Conservation (phyloP, 2,329 filamentous ascomycete genomes). For the Apiospora marii region DNA sequence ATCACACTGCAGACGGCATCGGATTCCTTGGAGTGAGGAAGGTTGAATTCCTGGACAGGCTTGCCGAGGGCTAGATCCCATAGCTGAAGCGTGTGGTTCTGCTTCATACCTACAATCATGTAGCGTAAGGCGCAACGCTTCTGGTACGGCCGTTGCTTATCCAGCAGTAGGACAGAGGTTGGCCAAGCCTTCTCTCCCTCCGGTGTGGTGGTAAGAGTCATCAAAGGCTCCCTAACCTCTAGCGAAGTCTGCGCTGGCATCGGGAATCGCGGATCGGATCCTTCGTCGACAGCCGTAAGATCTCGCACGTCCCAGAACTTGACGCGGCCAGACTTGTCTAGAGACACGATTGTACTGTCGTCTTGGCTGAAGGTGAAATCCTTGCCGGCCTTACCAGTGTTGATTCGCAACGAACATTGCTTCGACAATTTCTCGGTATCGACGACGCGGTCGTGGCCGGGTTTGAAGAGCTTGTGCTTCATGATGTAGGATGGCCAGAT, state of each 20-base stretch:
- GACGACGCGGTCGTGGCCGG: constrained; percentile 72
- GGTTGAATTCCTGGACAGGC: constrained; percentile 94
- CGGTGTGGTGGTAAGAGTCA: constrained; percentile 86
- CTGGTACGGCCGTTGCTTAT: constrained; percentile 92
- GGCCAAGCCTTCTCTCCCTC: constrained; percentile 95
- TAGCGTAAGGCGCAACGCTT: constrained; percentile 92
- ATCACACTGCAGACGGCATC: constrained; percentile 98
- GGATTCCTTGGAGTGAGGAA: constrained; percentile 94
- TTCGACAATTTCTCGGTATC: constrained; percentile 88
- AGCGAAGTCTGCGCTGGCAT: constrained; percentile 65
- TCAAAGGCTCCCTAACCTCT: constrained; percentile 85
- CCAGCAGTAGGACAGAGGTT: constrained; percentile 92
- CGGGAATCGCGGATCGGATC: constrained; percentile 57
- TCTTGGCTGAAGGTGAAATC: constrained; percentile 98
- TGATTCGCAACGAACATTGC: constrained; percentile 90
- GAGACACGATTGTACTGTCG: constrained; percentile 89
- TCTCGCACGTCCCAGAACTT: constrained; percentile 98
- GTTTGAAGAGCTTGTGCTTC: constrained; percentile 69
- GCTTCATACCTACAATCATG: constrained; percentile 97
- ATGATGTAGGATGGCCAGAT: constrained; percentile 74
- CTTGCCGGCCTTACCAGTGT: constrained; percentile 96
- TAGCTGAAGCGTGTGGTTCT: constrained; percentile 97
- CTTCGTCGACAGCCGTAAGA: constrained; percentile 65
- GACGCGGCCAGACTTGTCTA: constrained; percentile 95
- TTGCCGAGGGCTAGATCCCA: constrained; percentile 97